Percentiles rank a stretch among this genome's conserved stretches.
These are phyloP conservation scores for Starmerella apis DNA, from an alignment of 805 yeast species.

Conservation along the genomic window DNA sequence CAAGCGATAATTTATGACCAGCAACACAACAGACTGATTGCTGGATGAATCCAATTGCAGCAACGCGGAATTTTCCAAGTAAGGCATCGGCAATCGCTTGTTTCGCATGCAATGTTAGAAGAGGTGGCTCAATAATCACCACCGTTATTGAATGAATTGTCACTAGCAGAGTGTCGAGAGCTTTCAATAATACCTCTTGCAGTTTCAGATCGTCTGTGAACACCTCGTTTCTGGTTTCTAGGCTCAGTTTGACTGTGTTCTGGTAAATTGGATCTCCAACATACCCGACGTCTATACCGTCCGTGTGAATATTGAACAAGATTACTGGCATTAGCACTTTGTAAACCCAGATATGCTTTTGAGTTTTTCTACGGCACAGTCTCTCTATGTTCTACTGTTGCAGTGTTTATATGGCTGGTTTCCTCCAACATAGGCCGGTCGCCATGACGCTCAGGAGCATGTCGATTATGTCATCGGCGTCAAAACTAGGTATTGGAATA, in stretches of 20 bases:
- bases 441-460: too few species aligned
- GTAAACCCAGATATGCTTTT: too few species aligned
- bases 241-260: not conserved
- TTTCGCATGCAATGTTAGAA: slow-evolving; percentile 16
- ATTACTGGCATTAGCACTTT: slow-evolving; percentile 20
- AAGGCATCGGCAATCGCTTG: slow-evolving; percentile 17
- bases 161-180: slow-evolving; percentile 17
- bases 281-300: slow-evolving; percentile 16
- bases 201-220: not conserved
- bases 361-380: too few species aligned
- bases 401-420: too few species aligned
- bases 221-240: not conserved
- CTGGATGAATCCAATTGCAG: slow-evolving; percentile 22
- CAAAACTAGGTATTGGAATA: not conserved
- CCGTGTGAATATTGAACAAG: slow-evolving; percentile 12
- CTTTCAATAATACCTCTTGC: slow-evolving; percentile 10
- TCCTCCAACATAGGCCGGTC: too few species aligned
- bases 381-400: too few species aligned
- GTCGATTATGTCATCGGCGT: not conserved
- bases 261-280: slow-evolving; percentile 15
- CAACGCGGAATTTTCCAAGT: slow-evolving; percentile 16
- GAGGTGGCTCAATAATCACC: slow-evolving; percentile 25
- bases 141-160: slow-evolving; percentile 14
- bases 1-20: slow-evolving; percentile 9
- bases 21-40: slow-evolving; percentile 23